phyloP scores from a whole-genome alignment of 148 eudicot genomes.

The Chenopodium quinoa region DNA sequence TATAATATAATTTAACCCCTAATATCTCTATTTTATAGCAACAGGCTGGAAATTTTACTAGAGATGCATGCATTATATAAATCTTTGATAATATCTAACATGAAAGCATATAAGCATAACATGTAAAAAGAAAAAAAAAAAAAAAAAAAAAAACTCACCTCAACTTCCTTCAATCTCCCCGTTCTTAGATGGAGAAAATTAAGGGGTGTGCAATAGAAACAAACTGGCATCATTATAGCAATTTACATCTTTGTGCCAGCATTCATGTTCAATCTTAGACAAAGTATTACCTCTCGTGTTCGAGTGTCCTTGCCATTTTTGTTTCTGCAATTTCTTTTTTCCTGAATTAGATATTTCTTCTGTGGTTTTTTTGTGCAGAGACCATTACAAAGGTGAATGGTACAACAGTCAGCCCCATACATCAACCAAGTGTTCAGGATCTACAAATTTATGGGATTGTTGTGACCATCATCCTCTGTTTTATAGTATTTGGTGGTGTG shows the following conservation, averaged over 20 bases:
- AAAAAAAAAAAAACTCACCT: background rate
- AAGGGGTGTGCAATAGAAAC: background rate
- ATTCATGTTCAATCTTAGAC: conserved; percentile 4
- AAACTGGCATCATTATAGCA: background rate
- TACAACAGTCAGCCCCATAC: conserved; percentile 58
- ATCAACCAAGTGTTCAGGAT: conserved; percentile 86
- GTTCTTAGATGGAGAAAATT: background rate
- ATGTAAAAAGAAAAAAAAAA: background rate
- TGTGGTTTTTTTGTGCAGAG: conserved; percentile 38
- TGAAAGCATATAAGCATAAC: background rate
- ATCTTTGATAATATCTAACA: background rate
- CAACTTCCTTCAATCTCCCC: background rate
- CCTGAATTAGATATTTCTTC: conserved; percentile 3
- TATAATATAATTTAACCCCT: background rate
- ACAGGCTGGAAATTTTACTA: background rate
- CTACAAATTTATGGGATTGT: conserved; percentile 94
- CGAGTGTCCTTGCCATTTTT: background rate
- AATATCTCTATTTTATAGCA: background rate
- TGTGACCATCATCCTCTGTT: conserved; percentile 85
- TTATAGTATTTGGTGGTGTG: conserved; percentile 98
- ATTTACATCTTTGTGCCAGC: conserved; percentile 3
- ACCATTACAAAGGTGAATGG: conserved; percentile 75
- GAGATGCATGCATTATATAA: background rate
- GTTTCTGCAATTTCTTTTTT: background rate
- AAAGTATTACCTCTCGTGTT: background rate